Conservation (phyloP, 2,329 filamentous ascomycete species). For the Colletotrichum lindemuthianum region DNA sequence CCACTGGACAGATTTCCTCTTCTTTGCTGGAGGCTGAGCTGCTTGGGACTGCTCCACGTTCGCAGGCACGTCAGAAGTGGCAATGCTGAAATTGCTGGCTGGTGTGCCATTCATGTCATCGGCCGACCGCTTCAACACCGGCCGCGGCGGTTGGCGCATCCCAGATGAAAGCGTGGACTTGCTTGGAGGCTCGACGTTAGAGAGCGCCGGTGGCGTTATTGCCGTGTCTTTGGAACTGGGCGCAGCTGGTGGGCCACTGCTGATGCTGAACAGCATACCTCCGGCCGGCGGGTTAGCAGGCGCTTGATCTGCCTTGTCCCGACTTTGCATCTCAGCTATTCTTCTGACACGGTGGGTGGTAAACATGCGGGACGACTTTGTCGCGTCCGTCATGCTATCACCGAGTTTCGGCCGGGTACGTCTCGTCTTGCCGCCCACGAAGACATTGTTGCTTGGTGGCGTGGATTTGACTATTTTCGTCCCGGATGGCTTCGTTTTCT, state of each 20-base stretch:
- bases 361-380: slow-evolving; percentile 53
- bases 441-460: slow-evolving; percentile 52
- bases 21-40: slow-evolving; percentile 32
- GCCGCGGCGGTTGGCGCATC: not conserved
- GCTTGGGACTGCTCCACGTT: not conserved
- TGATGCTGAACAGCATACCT: slow-evolving; percentile 44
- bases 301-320: slow-evolving; percentile 55
- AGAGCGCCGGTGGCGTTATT: too few relatives aligned
- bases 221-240: not conserved
- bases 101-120: slow-evolving; percentile 4
- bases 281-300: slow-evolving; percentile 39
- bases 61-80: slow-evolving; percentile 1
- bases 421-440: slow-evolving; percentile 52
- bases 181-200: too few relatives aligned
- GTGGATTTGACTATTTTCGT: slow-evolving; percentile 21
- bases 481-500: slow-evolving; percentile 14
- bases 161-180: too few relatives aligned
- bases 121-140: slow-evolving; percentile 14
- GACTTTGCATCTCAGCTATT: slow-evolving; percentile 53
- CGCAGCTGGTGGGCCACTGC: slow-evolving; percentile 32
- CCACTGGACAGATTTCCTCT: slow-evolving; percentile 44
- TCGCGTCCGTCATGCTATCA: slow-evolving; percentile 53
- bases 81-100: slow-evolving; percentile 22
- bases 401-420: slow-evolving; percentile 49
- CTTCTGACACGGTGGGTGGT: slow-evolving; percentile 48